Percentiles rank a stretch among this genome's conserved stretches.
Conservation (phyloP, 2,329 filamentous ascomycete species). For the Tolypocladium sp. region DNA sequence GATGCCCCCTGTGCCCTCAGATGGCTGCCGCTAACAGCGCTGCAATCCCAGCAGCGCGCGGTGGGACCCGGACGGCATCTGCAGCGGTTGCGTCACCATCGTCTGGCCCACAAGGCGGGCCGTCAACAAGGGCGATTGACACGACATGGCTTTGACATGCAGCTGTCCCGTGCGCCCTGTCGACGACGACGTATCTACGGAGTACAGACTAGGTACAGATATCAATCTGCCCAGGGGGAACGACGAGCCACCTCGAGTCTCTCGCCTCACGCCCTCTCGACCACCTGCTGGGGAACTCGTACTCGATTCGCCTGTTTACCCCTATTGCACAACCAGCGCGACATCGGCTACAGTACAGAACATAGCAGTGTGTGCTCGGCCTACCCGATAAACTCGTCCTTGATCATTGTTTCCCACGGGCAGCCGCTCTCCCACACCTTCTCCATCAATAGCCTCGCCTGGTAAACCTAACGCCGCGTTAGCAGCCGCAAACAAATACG, state of each 20-base stretch:
- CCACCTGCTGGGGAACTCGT: background rate
- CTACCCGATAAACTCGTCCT: constrained; percentile 59
- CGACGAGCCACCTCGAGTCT: no score
- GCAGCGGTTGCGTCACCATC: background rate
- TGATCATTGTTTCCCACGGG: constrained; percentile 59
- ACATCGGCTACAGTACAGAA: background rate
- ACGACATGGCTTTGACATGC: background rate
- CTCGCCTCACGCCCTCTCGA: no score
- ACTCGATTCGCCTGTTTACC: background rate
- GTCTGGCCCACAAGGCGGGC: background rate
- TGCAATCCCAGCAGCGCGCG: background rate
- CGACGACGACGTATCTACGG: background rate
- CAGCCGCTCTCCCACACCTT: constrained; percentile 58
- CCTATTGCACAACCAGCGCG: background rate
- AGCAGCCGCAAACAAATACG: background rate
- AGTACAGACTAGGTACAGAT: no score
- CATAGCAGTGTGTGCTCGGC: background rate
- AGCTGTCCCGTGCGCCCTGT: background rate
- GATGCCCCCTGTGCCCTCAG: background rate
- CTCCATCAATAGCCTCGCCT: constrained; percentile 57
- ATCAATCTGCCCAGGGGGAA: no score
- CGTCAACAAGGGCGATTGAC: background rate
- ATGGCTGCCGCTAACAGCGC: background rate
- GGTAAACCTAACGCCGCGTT: constrained; percentile 34
- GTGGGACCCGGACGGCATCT: background rate